Percentiles rank a stretch among this genome's conserved stretches.
Conservation (phyloP, 331 rosid species). For the Saraca asoca region DNA sequence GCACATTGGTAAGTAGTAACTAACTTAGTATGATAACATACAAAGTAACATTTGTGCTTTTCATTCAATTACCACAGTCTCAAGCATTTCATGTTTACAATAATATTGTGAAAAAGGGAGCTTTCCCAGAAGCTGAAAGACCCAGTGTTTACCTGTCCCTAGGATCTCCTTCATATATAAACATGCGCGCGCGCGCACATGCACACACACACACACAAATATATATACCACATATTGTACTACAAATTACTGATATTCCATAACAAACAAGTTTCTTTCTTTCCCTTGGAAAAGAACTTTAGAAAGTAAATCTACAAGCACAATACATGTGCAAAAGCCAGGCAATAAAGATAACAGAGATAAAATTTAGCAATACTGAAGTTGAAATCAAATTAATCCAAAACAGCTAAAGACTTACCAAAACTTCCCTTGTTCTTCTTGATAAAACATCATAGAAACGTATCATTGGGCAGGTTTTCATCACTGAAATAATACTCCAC, state of each 20-base stretch:
- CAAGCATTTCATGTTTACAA: neutral
- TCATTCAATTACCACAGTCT: neutral
- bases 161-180: slow-evolving; percentile 6
- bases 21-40: neutral
- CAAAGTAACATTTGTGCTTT: neutral
- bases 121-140: neutral
- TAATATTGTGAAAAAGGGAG: neutral
- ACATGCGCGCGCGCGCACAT: too few relatives aligned
- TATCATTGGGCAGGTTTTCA: slow-evolving; percentile 76
- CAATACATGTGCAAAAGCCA: neutral
- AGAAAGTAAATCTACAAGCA: too few relatives aligned
- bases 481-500: slow-evolving; percentile 93
- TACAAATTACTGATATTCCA: neutral
- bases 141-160: slow-evolving; percentile 1
- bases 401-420: slow-evolving; percentile 51
- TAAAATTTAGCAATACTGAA: neutral
- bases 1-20: neutral
- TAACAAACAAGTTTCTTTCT: neutral
- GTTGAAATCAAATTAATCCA: slow-evolving; percentile 10
- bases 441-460: slow-evolving; percentile 53
- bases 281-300: too few relatives aligned
- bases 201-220: slow-evolving; percentile 8
- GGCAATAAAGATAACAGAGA: slow-evolving; percentile 10
- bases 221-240: slow-evolving; percentile 19
- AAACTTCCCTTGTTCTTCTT: slow-evolving; percentile 90